Percentiles rank a stretch among this genome's conserved stretches.
Evolutionary conservation across 2,329 filamentous ascomycete species (phyloP).

Genomic region (Alternaria arborescens): DNA sequence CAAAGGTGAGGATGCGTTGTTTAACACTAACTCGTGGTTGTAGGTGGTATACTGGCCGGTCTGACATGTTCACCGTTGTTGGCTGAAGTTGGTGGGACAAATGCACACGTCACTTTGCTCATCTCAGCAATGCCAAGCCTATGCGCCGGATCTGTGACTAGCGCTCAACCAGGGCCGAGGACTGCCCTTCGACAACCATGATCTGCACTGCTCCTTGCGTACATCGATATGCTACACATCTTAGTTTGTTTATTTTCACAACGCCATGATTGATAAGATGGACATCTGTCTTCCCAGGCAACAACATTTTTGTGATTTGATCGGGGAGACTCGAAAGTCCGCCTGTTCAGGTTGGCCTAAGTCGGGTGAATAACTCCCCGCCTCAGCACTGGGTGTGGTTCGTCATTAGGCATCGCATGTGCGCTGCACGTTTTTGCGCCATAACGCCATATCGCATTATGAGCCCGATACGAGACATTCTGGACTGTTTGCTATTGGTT

Average conservation of each 20-base stretch:
- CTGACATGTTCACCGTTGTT: background rate
- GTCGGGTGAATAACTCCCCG: conserved; percentile 11
- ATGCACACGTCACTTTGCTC: background rate
- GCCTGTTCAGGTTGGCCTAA: background rate
- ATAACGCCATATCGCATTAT: background rate
- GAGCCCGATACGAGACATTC: background rate
- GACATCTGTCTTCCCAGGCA: conserved; percentile 1
- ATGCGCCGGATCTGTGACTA: background rate
- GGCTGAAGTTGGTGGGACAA: background rate
- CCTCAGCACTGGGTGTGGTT: background rate
- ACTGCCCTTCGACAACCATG: background rate
- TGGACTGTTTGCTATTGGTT: background rate
- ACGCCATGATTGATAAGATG: background rate
- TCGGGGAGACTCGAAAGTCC: conserved; percentile 6
- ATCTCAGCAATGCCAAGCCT: conserved; percentile 2
- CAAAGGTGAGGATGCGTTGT: background rate
- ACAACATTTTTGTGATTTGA: background rate
- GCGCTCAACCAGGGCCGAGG: background rate
- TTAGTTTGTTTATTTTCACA: background rate
- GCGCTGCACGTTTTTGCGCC: background rate
- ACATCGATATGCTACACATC: background rate
- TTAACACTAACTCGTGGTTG: background rate
- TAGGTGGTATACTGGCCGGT: background rate
- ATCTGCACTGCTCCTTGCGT: background rate
- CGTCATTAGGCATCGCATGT: background rate